Evolutionary conservation across 2,329 filamentous ascomycete species (phyloP).

Genomic region (Penicillium sp.): DNA sequence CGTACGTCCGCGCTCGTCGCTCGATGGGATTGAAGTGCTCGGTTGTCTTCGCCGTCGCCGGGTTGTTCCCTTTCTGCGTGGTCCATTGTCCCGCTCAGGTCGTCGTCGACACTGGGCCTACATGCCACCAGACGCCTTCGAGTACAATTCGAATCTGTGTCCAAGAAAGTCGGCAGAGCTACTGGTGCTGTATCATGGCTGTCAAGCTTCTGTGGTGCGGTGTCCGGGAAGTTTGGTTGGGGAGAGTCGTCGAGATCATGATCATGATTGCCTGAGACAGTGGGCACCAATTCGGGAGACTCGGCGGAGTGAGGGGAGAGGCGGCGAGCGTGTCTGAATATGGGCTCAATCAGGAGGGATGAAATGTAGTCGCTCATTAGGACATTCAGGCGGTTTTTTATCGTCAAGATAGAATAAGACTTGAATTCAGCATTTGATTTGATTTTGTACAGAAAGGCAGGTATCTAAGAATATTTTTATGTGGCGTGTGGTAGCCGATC

Average conservation of each 20-base stretch:
- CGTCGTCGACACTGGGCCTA: conserved; percentile 6
- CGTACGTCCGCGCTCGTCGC: not conserved
- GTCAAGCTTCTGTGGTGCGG: conserved; percentile 15
- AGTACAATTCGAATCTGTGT: conserved; percentile 1
- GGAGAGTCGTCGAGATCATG: conserved; percentile 6
- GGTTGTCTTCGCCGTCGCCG: not conserved
- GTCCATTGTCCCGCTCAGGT: conserved; percentile 5
- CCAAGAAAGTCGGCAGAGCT: not conserved
- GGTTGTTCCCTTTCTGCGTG: not conserved
- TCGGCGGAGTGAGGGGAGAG: conserved; percentile 28
- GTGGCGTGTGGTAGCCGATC: not conserved
- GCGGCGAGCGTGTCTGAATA: conserved; percentile 40
- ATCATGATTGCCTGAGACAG: conserved; percentile 20
- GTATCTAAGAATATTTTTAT: not conserved
- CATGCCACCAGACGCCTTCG: conserved; percentile 5
- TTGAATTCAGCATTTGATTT: not conserved
- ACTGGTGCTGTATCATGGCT: not conserved
- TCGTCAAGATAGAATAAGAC: not conserved
- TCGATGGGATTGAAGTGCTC: not conserved
- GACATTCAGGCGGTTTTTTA: not conserved
- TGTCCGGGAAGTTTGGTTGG: conserved; percentile 16
- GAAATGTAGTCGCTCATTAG: conserved; percentile 44
- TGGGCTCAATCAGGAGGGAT: conserved; percentile 42
- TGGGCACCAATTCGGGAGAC: conserved; percentile 16
- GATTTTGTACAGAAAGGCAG: not conserved